These are phyloP conservation scores for Thermothelomyces thermophilus DNA, from an alignment of 2,329 filamentous ascomycete species.

Conservation along the genomic window DNA sequence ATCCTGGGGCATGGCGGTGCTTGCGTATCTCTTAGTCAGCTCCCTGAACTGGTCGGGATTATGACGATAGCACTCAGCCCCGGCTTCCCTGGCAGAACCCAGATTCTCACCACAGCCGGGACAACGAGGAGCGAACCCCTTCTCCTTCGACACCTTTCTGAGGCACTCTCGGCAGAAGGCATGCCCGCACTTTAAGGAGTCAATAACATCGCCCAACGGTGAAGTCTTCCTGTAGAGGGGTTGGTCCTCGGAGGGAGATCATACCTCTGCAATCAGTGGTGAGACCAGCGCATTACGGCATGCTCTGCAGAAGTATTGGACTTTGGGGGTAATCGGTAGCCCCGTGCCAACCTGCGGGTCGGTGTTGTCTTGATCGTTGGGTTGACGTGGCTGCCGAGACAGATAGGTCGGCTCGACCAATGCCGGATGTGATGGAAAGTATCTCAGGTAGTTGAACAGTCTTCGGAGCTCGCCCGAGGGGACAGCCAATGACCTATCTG, in stretches of 20 bases:
- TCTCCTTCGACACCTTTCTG: not conserved
- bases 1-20: not conserved
- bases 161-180: constrained; percentile 7
- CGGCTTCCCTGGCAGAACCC: not conserved
- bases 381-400: not conserved
- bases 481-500: not conserved
- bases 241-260: not conserved
- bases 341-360: not conserved
- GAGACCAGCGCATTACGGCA: constrained; percentile 2
- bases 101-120: not conserved
- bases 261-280: constrained; percentile 3
- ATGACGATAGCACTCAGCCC: not conserved
- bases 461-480: not conserved
- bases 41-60: not conserved
- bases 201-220: not conserved
- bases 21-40: not conserved
- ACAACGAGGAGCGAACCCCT: not conserved
- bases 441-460: not conserved
- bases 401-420: not conserved
- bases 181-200: constrained; percentile 9
- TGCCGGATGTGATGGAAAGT: constrained; percentile 5
- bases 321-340: too few relatives aligned
- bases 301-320: constrained; percentile 8
- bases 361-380: not conserved
- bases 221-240: too few relatives aligned